These are phyloP conservation scores for Leishmania tropica DNA, from an alignment of 208 protist species.

Conservation along the genomic window DNA sequence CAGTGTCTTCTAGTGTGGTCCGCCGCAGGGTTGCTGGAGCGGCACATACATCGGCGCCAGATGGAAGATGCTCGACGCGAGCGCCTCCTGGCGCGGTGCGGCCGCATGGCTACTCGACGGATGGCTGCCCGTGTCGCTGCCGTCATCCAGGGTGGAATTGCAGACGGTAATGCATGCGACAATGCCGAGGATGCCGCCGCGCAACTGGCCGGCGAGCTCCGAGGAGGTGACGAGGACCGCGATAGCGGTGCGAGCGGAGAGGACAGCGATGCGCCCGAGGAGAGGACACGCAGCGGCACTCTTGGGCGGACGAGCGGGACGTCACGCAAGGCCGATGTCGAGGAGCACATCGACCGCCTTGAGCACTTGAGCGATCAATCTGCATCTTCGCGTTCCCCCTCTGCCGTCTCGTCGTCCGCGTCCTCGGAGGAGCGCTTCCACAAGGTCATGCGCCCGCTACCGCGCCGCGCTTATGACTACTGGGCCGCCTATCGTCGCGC, in stretches of 20 bases:
- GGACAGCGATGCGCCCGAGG: conserved; percentile 10
- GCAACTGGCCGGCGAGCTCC: not conserved
- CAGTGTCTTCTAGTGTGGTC: conserved; percentile 82
- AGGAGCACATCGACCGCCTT: not conserved
- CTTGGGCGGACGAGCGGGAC: not conserved
- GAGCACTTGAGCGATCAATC: not conserved
- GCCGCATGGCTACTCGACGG: conserved; percentile 44
- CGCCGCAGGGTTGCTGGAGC: conserved; percentile 45
- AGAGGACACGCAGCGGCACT: not conserved
- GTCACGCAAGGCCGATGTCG: not conserved
- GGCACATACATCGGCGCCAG: conserved; percentile 13
- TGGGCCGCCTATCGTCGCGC: conserved; percentile 27
- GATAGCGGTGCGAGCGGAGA: conserved; percentile 1
- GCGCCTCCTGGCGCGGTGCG: conserved; percentile 20
- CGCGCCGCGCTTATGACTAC: conserved; percentile 42
- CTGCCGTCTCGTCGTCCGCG: conserved; percentile 3
- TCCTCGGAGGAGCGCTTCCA: conserved; percentile 8
- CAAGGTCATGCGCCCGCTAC: conserved; percentile 12
- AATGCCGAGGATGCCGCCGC: conserved; percentile 2
- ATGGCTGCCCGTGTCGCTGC: conserved; percentile 41
- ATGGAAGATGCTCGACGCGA: conserved; percentile 20
- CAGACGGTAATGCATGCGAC: not conserved
- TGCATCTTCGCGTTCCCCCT: conserved; percentile 4
- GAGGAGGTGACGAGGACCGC: not conserved
- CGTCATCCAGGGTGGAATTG: conserved; percentile 13